phyloP scores from a whole-genome alignment of 768 basidiomycete genomes.

The Auriculariales sp. region DNA sequence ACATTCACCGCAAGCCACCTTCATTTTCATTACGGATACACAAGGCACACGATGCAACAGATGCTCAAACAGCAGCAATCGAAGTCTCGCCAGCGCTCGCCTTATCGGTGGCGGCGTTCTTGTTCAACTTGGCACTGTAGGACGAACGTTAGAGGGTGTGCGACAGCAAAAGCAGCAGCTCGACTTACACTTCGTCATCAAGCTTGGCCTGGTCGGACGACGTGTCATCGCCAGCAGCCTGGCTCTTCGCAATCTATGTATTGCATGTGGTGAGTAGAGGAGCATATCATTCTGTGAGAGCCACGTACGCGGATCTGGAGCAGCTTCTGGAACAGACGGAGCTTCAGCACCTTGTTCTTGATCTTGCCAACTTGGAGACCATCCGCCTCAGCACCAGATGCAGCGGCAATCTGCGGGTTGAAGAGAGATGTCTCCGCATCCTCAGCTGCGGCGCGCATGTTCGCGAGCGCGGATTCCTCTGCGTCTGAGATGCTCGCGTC shows the following conservation, averaged over 20 bases:
- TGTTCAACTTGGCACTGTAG: conserved; percentile 19
- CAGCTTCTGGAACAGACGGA: conserved; percentile 21
- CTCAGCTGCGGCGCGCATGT: conserved; percentile 24
- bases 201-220: conserved; percentile 14
- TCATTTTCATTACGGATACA: too few species aligned
- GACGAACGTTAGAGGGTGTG: background rate
- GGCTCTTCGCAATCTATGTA: conserved; percentile 22
- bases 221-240: conserved; percentile 19
- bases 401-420: conserved; percentile 22
- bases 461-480: conserved; percentile 14
- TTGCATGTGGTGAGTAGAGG: background rate
- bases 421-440: conserved; percentile 22
- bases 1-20: too few species aligned
- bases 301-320: conserved; percentile 9
- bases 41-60: too few species aligned
- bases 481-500: conserved; percentile 18
- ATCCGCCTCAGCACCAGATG: conserved; percentile 16
- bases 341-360: conserved; percentile 32
- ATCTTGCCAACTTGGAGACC: conserved; percentile 25
- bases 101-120: conserved; percentile 21
- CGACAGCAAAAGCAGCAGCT: background rate
- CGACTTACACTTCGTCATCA: conserved; percentile 14
- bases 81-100: conserved; percentile 18
- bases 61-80: conserved; percentile 12
- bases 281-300: background rate